Conservation (phyloP, 148 eudicot genomes). For the Rhododendron ovatum region DNA sequence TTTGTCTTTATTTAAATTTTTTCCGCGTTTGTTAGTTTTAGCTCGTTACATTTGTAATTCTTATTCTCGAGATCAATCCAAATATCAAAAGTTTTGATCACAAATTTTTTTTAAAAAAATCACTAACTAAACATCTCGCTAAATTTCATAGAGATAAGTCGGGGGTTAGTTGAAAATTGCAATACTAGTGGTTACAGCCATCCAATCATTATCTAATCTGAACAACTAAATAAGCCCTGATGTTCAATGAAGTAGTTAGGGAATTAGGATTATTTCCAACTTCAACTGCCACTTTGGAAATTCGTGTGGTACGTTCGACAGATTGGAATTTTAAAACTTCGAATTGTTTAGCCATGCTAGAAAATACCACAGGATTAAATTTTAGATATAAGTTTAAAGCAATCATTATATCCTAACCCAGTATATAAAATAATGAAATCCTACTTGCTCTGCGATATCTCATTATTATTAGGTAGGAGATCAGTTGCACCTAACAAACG, state of each 20-base stretch:
- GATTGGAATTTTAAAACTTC: not conserved
- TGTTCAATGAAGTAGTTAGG: not conserved
- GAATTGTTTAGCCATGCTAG: not conserved
- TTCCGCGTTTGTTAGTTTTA: too few species aligned
- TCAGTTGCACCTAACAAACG: not conserved
- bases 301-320: not conserved
- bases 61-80: too few species aligned
- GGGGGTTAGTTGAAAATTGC: not conserved
- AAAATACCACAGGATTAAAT: not conserved
- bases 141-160: not conserved
- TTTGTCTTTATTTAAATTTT: too few species aligned
- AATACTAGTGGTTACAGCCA: not conserved
- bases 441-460: not conserved
- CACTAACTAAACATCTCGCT: too few species aligned
- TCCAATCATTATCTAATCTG: not conserved
- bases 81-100: too few species aligned
- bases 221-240: not conserved
- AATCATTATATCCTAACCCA: not conserved
- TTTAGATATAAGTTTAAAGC: not conserved
- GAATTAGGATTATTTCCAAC: not conserved
- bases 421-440: not conserved
- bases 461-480: not conserved
- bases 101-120: too few species aligned
- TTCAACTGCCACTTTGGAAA: constrained; percentile 7
- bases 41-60: too few species aligned